Base-by-base conservation (phyloP, 148 eudicot species). In the Silene uniflora region DNA sequence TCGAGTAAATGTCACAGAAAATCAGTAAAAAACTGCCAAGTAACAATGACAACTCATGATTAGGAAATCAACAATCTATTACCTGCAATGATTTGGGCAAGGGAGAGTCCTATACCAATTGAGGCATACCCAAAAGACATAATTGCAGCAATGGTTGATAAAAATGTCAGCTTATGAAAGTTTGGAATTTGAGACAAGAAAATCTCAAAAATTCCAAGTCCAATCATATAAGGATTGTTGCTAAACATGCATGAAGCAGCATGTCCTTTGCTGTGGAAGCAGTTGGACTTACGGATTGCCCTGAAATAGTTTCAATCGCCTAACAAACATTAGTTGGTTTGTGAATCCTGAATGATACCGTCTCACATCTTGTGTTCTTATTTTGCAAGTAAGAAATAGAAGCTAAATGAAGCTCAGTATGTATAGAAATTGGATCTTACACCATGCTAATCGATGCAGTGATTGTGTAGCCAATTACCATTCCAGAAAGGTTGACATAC, bases 361-460 rank as follows among this genome's bases (percentile, higher is more conserved):
- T 25, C 9, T 39, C 44, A 39, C 44, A 39, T 39, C 44, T 39
- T 10, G 16, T 22, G 49, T 7, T 12, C 22, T 2, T 39, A 39
- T 17, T 16, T 58, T 24, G 1, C n/a, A 25, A 7, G 11, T 14
- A 19, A 11, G n/a, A 62, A 73, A 5, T 5, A n/a, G 4, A 22
- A 42, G 62, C 21, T 65, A 65, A 5, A 42, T 55, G 3, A 39
- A 56, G 22, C 7, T 32, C 14, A 24, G 23, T 67, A 39, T 24
- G 23, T 67, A 39, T 24, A 47, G 72, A 22, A 11, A 5, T 22
- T 1, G n/a, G 18, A 35, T 22, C 91, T 78, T 89, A 89, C 93
- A 81, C 88, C 97, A 89, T 89, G 86, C 97, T 87, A 22, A 82
- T 85, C 1, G 96, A 83, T 12, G 96, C 85, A 12, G 91, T 88